Evolutionary conservation across 75 land plant genomes (phyloP).

Genomic region (Sequoiadendron giganteum): DNA sequence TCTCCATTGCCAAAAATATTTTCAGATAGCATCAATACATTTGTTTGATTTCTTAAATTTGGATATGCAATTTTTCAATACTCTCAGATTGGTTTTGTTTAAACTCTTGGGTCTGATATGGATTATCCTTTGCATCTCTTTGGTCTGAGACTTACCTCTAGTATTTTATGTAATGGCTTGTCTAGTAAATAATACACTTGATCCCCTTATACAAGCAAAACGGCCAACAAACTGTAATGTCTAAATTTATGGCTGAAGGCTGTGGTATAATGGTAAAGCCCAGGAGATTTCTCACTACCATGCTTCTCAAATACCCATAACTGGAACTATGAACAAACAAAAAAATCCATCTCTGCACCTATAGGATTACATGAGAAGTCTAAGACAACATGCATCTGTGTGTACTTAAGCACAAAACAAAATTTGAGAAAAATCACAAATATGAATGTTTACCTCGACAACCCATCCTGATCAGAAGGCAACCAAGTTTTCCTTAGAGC

Average conservation of each 20-base stretch:
- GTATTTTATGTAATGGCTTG: neutral
- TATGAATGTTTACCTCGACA: constrained; percentile 47
- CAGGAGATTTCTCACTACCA: too few species aligned
- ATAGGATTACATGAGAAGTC: neutral
- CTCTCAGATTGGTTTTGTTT: too few species aligned
- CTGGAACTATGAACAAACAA: neutral
- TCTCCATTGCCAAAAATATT: too few species aligned
- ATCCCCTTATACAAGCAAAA: too few species aligned
- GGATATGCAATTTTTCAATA: too few species aligned
- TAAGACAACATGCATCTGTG: neutral
- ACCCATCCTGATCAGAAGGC: constrained; percentile 75
- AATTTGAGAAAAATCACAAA: neutral
- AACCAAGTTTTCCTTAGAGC: constrained; percentile 88
- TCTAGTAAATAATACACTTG: neutral
- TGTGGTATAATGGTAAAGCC: too few species aligned
- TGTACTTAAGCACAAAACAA: neutral
- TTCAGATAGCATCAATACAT: too few species aligned
- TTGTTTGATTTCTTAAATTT: too few species aligned
- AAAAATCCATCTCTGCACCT: neutral
- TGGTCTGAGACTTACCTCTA: neutral
- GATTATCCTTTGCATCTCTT: neutral
- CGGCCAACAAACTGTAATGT: too few species aligned
- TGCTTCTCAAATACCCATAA: neutral
- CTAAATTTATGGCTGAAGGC: too few species aligned
- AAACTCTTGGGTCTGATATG: neutral